Evolutionary conservation across 2,329 filamentous ascomycete species (phyloP), one percentile per base, ranked within the genome.

Genomic region (Fusarium stilboides): DNA sequence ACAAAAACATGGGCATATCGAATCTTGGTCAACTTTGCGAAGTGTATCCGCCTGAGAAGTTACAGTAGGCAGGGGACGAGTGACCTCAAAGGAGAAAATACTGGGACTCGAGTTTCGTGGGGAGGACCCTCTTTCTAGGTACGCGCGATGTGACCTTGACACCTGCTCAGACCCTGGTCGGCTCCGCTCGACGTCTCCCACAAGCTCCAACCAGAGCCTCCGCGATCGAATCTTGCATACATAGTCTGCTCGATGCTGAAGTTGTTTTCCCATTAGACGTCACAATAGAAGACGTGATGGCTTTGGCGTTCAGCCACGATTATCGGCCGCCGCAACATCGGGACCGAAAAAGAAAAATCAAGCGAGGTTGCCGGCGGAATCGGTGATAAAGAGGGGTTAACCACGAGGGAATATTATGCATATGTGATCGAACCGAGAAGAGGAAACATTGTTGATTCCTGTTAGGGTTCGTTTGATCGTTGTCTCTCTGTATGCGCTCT

Each of bases 91-190:
- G 31, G 55, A 24, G 51, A 34, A 50, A 46, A 51, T 37, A 51
- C 49, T 58, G 49, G 33, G 46, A 43, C 51, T 39, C 26, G 22
- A 34, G 64, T 64, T 58, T 51, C 63, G 66, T 67, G 66, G 66
- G 69, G 67, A 64, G 59, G 64, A 57, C 45, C 60, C 64, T 70
- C 62, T 58, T 31, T 47, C 64, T 70, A 53, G 47, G 55, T 54
- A 24, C 37, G 26, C 62, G 50, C 71, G 71, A 74, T 74, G 71
- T 74, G 46, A 74, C 71, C 65, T 40, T 37, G 62, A 54, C 68
- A 71, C 69, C 68, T 71, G 60, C 55, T 39, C 53, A 54, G 22
- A 74, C 71, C 71, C 71, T 74, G 71, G 71, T 53, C 45, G 56
- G 68, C 64, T 65, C 68, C 68, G 62, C 54, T 62, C 47, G 40